These are phyloP conservation scores for Ramalina peruviana DNA, from an alignment of 495 filamentous ascomycete genomes.

Conservation along the genomic window DNA sequence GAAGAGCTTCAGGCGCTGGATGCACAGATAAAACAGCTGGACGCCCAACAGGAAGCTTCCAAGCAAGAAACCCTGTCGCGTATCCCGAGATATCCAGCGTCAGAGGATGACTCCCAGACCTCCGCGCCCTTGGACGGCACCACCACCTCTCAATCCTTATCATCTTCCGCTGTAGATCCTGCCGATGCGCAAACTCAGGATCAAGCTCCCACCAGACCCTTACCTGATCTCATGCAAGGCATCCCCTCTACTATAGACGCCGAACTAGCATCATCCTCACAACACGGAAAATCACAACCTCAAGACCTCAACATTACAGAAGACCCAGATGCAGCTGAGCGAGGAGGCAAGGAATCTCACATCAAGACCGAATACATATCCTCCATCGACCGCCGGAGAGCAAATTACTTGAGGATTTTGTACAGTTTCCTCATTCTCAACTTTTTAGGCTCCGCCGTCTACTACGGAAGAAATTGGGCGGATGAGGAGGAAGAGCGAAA, in stretches of 20 bases:
- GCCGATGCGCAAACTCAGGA: constrained; percentile 14
- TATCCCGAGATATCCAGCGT: constrained; percentile 22
- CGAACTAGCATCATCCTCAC: constrained; percentile 44
- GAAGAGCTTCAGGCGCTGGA: constrained; percentile 3
- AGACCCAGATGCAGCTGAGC: constrained; percentile 36
- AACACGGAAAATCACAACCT: constrained; percentile 18
- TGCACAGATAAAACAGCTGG: not conserved
- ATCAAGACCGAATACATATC: constrained; percentile 72
- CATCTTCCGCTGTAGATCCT: constrained; percentile 10
- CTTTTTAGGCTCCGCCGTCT: constrained; percentile 40
- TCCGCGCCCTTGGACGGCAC: constrained; percentile 25
- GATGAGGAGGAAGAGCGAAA: constrained; percentile 49
- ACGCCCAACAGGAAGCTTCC: not conserved
- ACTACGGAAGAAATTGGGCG: constrained; percentile 78
- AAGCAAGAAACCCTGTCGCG: constrained; percentile 1
- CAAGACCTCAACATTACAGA: constrained; percentile 42
- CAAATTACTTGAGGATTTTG: constrained; percentile 51
- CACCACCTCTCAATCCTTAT: constrained; percentile 22
- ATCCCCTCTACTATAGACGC: constrained; percentile 71
- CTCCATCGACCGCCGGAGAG: constrained; percentile 68
- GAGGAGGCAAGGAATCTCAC: constrained; percentile 45
- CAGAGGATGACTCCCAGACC: constrained; percentile 33
- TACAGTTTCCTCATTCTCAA: constrained; percentile 40
- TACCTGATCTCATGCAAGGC: constrained; percentile 81
- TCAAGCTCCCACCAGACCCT: constrained; percentile 29